Evolutionary conservation across 2,329 filamentous ascomycete genomes (phyloP).

Genomic region (Colletotrichum cuscutae): DNA sequence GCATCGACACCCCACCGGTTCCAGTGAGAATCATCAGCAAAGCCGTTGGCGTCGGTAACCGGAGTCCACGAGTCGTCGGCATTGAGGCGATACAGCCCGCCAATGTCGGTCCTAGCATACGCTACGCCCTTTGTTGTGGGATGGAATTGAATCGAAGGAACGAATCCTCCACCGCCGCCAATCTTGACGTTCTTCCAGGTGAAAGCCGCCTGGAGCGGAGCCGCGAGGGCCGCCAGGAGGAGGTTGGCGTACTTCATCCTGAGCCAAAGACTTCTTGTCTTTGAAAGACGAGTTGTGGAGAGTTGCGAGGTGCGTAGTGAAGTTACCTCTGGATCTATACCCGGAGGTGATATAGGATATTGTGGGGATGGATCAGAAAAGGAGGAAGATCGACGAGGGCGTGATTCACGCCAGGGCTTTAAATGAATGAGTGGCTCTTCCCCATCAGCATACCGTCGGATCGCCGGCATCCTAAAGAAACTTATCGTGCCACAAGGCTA

Average conservation of each 20-base stretch:
- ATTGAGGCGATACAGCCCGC: constrained; percentile 66
- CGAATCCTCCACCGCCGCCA: constrained; percentile 68
- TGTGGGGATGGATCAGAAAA: not conserved
- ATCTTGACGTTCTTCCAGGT: constrained; percentile 62
- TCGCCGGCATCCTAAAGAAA: not conserved
- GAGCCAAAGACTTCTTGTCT: not conserved
- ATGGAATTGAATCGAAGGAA: constrained; percentile 66
- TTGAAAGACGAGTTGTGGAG: not conserved
- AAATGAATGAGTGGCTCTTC: not conserved
- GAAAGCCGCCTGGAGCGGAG: constrained; percentile 45
- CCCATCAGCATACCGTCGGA: not conserved
- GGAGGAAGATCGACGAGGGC: not conserved
- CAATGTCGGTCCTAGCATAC: constrained; percentile 68
- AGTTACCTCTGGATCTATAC: constrained; percentile 1
- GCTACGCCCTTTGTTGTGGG: constrained; percentile 60
- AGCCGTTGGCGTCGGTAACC: constrained; percentile 54
- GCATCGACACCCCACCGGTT: constrained; percentile 68
- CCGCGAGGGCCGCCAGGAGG: constrained; percentile 35
- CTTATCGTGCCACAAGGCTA: not conserved
- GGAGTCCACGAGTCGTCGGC: constrained; percentile 65
- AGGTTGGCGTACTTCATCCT: constrained; percentile 30
- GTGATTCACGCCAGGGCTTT: not conserved
- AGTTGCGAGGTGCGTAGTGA: no score
- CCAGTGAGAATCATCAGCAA: constrained; percentile 57
- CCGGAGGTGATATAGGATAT: not conserved